These are phyloP conservation scores for Debaryomycetaceae sp. DNA, from an alignment of 1,139 yeast genomes.

Conservation along the genomic window DNA sequence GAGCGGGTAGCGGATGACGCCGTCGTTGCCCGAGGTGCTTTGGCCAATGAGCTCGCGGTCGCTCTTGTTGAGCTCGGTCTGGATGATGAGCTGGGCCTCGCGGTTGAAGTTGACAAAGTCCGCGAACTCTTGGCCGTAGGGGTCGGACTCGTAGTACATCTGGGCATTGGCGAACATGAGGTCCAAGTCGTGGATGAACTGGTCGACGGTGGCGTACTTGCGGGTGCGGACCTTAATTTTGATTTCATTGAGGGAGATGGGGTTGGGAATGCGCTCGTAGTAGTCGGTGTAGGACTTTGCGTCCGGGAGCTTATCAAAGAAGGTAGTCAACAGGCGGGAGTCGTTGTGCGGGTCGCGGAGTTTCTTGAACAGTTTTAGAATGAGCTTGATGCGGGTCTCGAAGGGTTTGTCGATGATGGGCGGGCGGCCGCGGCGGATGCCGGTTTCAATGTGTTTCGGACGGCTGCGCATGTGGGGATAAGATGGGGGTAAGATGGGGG, in stretches of 20 bases:
- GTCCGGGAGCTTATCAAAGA: slow-evolving; percentile 81
- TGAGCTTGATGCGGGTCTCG: slow-evolving; percentile 82
- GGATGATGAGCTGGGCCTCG: slow-evolving; percentile 49
- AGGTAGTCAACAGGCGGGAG: slow-evolving; percentile 37
- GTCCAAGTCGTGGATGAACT: slow-evolving; percentile 66
- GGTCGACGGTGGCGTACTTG: slow-evolving; percentile 65
- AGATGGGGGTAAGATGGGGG: too few species aligned
- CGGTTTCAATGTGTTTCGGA: slow-evolving; percentile 33
- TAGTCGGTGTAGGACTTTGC: slow-evolving; percentile 55
- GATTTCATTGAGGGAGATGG: slow-evolving; percentile 75
- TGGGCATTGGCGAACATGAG: slow-evolving; percentile 70
- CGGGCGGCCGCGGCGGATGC: slow-evolving; percentile 84
- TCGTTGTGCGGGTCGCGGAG: slow-evolving; percentile 45
- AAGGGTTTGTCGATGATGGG: slow-evolving; percentile 93
- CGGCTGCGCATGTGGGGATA: slow-evolving; percentile 3
- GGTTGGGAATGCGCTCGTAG: slow-evolving; percentile 51
- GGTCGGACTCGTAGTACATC: slow-evolving; percentile 45
- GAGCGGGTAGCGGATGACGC: slow-evolving; percentile 59
- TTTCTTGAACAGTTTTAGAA: slow-evolving; percentile 71
- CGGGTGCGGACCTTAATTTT: slow-evolving; percentile 79
- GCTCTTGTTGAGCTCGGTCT: slow-evolving; percentile 66
- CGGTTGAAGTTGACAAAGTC: slow-evolving; percentile 56
- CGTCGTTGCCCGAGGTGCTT: slow-evolving; percentile 47
- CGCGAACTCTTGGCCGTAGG: slow-evolving; percentile 42
- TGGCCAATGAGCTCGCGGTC: slow-evolving; percentile 69